These are phyloP conservation scores for Boletus nobilissimus DNA, from an alignment of 1,284 basidiomycete genomes.

Conservation along the genomic window DNA sequence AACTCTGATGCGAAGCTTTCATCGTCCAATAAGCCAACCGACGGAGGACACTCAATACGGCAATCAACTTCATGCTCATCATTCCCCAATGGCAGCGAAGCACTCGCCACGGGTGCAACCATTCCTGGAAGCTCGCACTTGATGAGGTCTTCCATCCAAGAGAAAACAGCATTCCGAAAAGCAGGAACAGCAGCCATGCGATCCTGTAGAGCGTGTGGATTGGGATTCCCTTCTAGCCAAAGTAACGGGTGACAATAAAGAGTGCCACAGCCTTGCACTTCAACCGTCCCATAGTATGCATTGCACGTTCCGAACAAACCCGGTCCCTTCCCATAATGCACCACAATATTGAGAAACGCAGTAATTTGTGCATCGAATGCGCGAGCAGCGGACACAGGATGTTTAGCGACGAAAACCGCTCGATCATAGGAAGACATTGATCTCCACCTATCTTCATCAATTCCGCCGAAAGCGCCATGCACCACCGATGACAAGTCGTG, in stretches of 20 bases:
- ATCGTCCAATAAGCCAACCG: no score
- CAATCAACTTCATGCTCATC: no score
- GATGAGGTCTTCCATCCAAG: not conserved
- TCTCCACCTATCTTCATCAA: no score
- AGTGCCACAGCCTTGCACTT: not conserved
- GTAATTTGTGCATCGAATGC: not conserved
- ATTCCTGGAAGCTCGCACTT: not conserved
- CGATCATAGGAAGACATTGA: no score
- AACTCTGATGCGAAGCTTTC: not conserved
- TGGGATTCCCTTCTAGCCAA: not conserved
- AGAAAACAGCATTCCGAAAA: not conserved
- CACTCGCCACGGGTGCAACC: no score
- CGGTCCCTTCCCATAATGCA: rapidly evolving
- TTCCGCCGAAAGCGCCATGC: no score
- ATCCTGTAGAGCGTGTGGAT: not conserved
- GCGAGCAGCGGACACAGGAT: not conserved
- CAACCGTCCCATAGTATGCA: not conserved
- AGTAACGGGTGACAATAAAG: not conserved
- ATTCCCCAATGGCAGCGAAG: no score
- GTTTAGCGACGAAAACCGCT: no score
- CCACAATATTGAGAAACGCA: not conserved
- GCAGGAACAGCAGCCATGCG: rapidly evolving
- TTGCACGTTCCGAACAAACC: not conserved
- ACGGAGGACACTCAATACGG: no score
- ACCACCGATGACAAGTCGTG: no score